phyloP scores from a whole-genome alignment of 1,284 basidiomycete genomes.

The Trichosporon sp. region DNA sequence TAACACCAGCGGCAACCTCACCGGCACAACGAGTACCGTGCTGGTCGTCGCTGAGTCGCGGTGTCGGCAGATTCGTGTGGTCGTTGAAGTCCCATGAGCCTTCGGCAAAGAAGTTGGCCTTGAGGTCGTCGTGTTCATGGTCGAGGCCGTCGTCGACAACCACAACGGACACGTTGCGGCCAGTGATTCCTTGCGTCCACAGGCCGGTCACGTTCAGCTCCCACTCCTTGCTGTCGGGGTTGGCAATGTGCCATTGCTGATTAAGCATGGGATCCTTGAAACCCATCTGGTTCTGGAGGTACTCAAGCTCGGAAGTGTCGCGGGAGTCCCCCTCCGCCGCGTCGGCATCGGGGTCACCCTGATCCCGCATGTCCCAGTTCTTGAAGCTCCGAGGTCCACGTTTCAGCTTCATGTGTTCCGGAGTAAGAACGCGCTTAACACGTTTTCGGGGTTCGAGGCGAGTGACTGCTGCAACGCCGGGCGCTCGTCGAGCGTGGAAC shows the following conservation, averaged over 20 bases:
- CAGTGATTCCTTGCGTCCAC: slow-evolving; percentile 74
- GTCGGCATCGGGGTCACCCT: background rate
- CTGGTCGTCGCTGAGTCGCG: slow-evolving; percentile 83
- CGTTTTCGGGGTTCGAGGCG: slow-evolving; percentile 16
- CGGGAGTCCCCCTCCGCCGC: background rate
- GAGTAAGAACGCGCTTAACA: slow-evolving; percentile 14
- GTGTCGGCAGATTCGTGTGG: slow-evolving; percentile 79
- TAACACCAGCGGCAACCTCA: slow-evolving; percentile 85
- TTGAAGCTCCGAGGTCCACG: slow-evolving; percentile 2
- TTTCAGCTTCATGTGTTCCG: slow-evolving; percentile 2
- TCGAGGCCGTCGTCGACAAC: slow-evolving; percentile 97
- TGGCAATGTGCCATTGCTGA: slow-evolving; percentile 78
- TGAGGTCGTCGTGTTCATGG: slow-evolving; percentile 79
- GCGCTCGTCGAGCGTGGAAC: background rate
- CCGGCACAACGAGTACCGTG: slow-evolving; percentile 98
- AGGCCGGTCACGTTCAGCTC: slow-evolving; percentile 55
- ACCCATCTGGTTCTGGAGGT: slow-evolving; percentile 53
- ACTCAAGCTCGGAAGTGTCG: slow-evolving; percentile 56
- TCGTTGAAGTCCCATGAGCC: slow-evolving; percentile 98
- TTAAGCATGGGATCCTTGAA: slow-evolving; percentile 83
- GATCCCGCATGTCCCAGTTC: slow-evolving; percentile 6
- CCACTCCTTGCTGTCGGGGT: slow-evolving; percentile 48
- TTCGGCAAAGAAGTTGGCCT: slow-evolving; percentile 79
- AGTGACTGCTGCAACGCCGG: background rate
- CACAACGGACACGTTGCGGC: slow-evolving; percentile 78